These are phyloP conservation scores for Podospora appendiculata DNA, from an alignment of 495 filamentous ascomycete species.

Conservation along the genomic window DNA sequence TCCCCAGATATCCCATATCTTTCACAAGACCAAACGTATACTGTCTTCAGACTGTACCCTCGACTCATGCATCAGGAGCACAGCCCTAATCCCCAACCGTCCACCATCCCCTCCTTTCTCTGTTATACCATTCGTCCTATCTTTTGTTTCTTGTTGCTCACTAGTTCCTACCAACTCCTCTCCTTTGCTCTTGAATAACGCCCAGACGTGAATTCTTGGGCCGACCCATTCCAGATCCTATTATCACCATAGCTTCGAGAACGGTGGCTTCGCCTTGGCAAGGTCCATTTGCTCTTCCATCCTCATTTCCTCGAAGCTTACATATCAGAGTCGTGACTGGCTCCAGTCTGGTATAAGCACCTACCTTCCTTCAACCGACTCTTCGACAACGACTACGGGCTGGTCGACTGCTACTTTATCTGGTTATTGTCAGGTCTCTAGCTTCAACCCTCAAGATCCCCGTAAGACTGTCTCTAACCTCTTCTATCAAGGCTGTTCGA, in stretches of 20 bases:
- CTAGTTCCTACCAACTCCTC: slow-evolving; percentile 13
- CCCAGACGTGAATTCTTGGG: slow-evolving; percentile 1
- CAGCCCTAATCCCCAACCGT: slow-evolving; percentile 17
- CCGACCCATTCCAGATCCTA: not conserved
- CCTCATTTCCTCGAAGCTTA: not conserved
- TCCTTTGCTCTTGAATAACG: slow-evolving; percentile 7
- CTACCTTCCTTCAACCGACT: not conserved
- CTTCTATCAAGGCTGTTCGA: not conserved
- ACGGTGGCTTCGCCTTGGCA: too few relatives aligned
- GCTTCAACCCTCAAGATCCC: not conserved
- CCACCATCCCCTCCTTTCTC: slow-evolving; percentile 10
- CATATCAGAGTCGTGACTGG: not conserved
- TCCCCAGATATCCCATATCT: slow-evolving; percentile 26
- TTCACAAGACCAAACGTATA: slow-evolving; percentile 20
- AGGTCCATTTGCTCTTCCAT: not conserved
- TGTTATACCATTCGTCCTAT: slow-evolving; percentile 9
- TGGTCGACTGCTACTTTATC: not conserved
- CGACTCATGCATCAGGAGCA: slow-evolving; percentile 24
- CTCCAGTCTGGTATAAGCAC: not conserved
- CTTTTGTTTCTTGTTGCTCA: slow-evolving; percentile 12
- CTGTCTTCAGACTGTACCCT: slow-evolving; percentile 23
- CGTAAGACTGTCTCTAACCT: not conserved
- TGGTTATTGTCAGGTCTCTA: not conserved
- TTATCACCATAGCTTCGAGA: too few relatives aligned
- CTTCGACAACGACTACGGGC: not conserved